Conservation (phyloP, 495 filamentous ascomycete species). For the Neurospora hispaniola region DNA sequence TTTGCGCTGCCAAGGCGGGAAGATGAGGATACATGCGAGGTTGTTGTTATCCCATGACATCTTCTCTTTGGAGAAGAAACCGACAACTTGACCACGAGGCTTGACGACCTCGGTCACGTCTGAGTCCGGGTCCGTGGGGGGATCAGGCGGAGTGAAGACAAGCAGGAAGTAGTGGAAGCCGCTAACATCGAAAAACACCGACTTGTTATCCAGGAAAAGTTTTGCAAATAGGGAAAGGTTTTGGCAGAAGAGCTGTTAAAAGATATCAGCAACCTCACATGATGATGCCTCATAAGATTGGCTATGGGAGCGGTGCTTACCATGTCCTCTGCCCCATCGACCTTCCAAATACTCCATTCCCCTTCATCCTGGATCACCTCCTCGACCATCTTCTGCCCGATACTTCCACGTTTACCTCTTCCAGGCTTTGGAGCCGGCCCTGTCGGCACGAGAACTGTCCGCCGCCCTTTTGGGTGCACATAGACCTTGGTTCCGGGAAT, state of each 20-base stretch:
- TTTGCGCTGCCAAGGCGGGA: conserved; percentile 88
- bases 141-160: conserved; percentile 46
- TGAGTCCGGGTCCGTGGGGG: conserved; percentile 17
- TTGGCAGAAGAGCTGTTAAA: conserved; percentile 70
- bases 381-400: conserved; percentile 43
- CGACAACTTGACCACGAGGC: conserved; percentile 52
- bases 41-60: conserved; percentile 99
- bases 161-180: conserved; percentile 95
- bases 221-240: conserved; percentile 97
- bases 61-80: conserved; percentile 98
- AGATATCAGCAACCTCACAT: background rate
- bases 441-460: conserved; percentile 19
- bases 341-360: conserved; percentile 65
- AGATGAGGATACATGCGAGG: conserved; percentile 90
- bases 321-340: conserved; percentile 77
- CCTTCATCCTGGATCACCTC: conserved; percentile 44
- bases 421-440: conserved; percentile 29
- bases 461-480: conserved; percentile 34
- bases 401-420: conserved; percentile 26
- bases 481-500: conserved; percentile 39
- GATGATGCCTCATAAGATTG: background rate
- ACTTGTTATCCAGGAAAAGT: conserved; percentile 95
- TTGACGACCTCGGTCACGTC: conserved; percentile 1
- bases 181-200: conserved; percentile 92
- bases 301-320: conserved; percentile 28